Percentiles rank a stretch among this genome's conserved stretches.
Conservation (phyloP, 2,329 filamentous ascomycete species). For the Calonectria hawksworthii region DNA sequence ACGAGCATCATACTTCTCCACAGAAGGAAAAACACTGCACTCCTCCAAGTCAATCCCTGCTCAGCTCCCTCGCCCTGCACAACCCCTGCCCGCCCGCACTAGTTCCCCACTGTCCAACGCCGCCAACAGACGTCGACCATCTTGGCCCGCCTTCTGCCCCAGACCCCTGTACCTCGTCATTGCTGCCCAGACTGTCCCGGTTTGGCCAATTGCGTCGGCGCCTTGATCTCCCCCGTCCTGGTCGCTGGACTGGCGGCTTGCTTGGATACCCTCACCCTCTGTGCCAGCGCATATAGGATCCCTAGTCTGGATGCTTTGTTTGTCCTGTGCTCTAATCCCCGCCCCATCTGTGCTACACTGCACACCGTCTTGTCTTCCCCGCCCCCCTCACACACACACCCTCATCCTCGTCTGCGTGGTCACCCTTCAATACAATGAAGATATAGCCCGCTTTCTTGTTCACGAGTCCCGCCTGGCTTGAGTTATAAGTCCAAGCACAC, state of each 20-base stretch:
- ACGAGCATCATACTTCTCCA: slow-evolving; percentile 19
- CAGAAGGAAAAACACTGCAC: slow-evolving; percentile 4
- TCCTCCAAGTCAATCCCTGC: slow-evolving; percentile 32
- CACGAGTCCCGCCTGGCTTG: slow-evolving; percentile 18
- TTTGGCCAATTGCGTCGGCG: slow-evolving; percentile 14
- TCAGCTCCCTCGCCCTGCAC: slow-evolving; percentile 25
- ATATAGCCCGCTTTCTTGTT: slow-evolving; percentile 17
- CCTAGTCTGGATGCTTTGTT: slow-evolving; percentile 33
- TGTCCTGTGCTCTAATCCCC: slow-evolving; percentile 42
- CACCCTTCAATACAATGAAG: slow-evolving; percentile 28
- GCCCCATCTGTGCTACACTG: slow-evolving; percentile 37
- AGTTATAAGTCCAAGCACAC: slow-evolving; percentile 28
- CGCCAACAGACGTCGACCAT: slow-evolving; percentile 36
- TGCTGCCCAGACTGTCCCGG: slow-evolving; percentile 32
- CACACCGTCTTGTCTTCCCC: slow-evolving; percentile 28
- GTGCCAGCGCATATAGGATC: slow-evolving; percentile 45
- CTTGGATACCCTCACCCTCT: slow-evolving; percentile 38
- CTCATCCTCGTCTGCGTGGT: slow-evolving; percentile 12
- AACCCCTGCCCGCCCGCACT: slow-evolving; percentile 39
- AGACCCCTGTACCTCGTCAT: slow-evolving; percentile 34
- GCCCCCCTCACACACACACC: slow-evolving; percentile 26
- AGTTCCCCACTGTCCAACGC: slow-evolving; percentile 38
- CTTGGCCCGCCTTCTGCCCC: slow-evolving; percentile 17
- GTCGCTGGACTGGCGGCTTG: slow-evolving; percentile 26
- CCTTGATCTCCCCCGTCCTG: slow-evolving; percentile 26